Evolutionary conservation across 1,139 yeast genomes (phyloP).

Genomic region (Schizosaccharomyces versatilis): DNA sequence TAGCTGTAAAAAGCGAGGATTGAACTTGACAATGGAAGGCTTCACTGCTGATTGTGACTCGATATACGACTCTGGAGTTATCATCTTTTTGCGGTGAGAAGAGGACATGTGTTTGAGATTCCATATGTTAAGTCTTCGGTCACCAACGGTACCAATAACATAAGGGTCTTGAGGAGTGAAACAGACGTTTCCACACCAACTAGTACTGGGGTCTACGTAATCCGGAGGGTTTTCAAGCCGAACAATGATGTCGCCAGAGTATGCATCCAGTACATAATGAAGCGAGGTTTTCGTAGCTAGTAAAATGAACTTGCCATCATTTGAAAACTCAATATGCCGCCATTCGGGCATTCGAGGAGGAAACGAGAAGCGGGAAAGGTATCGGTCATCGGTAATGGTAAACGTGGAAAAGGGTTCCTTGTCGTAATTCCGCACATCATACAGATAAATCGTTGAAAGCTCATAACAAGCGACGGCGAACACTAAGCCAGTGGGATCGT

Average conservation of each 20-base stretch:
- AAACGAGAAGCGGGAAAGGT: constrained; percentile 16
- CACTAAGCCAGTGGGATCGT: constrained; percentile 66
- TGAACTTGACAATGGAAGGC: constrained; percentile 19
- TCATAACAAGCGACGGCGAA: constrained; percentile 45
- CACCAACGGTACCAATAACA: background rate
- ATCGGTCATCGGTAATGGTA: constrained; percentile 9
- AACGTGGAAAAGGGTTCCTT: constrained; percentile 31
- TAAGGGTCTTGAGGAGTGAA: constrained; percentile 2
- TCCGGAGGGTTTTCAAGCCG: constrained; percentile 25
- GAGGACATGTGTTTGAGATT: background rate
- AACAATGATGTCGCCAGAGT: constrained; percentile 38
- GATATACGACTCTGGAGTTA: background rate
- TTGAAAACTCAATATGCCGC: constrained; percentile 60
- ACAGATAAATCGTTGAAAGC: constrained; percentile 31
- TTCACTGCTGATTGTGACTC: background rate
- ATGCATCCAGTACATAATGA: constrained; percentile 51
- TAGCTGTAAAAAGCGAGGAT: constrained; percentile 20
- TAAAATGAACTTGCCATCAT: constrained; percentile 56
- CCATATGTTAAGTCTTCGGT: background rate
- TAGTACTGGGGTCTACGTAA: constrained; percentile 13
- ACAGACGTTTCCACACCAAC: background rate
- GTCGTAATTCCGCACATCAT: constrained; percentile 37
- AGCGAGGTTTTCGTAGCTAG: constrained; percentile 33
- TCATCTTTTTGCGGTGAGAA: background rate
- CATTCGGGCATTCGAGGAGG: constrained; percentile 20